Conservation (phyloP, 2,329 filamentous ascomycete genomes). For the Lachnellula hyalina region DNA sequence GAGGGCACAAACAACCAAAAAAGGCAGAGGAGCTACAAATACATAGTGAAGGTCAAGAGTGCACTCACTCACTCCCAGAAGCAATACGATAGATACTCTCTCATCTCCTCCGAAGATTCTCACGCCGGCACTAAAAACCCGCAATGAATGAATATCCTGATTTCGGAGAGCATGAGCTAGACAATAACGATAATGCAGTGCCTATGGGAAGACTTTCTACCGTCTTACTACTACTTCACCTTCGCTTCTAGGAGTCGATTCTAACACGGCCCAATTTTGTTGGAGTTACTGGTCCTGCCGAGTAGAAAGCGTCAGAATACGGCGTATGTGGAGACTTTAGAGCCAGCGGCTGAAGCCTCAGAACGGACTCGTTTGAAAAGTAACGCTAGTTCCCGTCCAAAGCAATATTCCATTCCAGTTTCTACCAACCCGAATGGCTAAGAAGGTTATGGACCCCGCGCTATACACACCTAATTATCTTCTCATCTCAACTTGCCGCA, state of each 20-base stretch:
- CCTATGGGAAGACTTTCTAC: too few relatives aligned
- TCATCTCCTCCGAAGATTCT: too few relatives aligned
- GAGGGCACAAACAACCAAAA: too few relatives aligned
- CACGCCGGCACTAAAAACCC: too few relatives aligned
- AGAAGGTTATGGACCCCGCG: neutral
- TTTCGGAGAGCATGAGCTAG: too few relatives aligned
- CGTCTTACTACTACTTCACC: neutral
- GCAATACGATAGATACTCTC: too few relatives aligned
- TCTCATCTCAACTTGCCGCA: neutral
- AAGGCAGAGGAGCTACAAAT: too few relatives aligned
- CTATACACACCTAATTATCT: neutral
- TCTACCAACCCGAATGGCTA: neutral
- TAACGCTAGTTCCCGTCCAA: neutral
- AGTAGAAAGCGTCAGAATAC: neutral
- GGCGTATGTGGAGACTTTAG: neutral
- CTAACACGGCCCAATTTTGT: neutral
- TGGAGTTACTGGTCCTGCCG: neutral
- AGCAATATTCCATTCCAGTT: neutral
- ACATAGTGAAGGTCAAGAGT: too few relatives aligned
- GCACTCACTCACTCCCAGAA: too few relatives aligned
- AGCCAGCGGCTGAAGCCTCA: neutral
- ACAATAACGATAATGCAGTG: too few relatives aligned
- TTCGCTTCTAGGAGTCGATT: neutral
- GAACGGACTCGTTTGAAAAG: neutral
- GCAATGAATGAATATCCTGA: too few relatives aligned